A percentile compares a stretch with the other conserved stretches of the same genome.
Evolutionary conservation across 2,329 filamentous ascomycete species (phyloP).

Genomic region (Xylaria sp.): DNA sequence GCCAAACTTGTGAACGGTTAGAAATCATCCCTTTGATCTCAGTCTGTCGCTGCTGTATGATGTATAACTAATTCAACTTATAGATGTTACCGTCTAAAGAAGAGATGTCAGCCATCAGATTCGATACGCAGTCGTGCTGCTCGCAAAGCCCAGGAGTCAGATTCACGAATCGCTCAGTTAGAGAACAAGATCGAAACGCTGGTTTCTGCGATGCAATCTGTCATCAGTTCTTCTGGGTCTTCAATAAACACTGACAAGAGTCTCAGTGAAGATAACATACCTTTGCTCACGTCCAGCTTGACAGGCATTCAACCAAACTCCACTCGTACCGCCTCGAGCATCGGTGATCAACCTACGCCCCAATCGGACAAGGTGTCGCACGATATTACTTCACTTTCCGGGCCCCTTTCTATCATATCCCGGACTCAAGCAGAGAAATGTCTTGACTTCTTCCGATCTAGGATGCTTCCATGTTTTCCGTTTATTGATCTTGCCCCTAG

Average conservation of each 20-base stretch:
- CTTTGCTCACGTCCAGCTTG: slow-evolving; percentile 14
- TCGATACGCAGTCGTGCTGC: slow-evolving; percentile 48
- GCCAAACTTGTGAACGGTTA: slow-evolving; percentile 41
- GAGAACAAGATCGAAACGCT: slow-evolving; percentile 51
- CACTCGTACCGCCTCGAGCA: slow-evolving; percentile 11
- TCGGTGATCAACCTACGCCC: slow-evolving; percentile 20
- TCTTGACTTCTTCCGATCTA: slow-evolving; percentile 44
- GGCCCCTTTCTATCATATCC: not conserved
- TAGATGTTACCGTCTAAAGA: slow-evolving; percentile 52
- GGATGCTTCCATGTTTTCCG: slow-evolving; percentile 52
- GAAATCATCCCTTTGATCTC: not conserved
- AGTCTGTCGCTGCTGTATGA: not conserved
- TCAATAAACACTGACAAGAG: slow-evolving; percentile 21
- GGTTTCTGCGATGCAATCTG: slow-evolving; percentile 48
- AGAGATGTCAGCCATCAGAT: slow-evolving; percentile 51
- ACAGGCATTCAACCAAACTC: not conserved
- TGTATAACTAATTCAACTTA: slow-evolving; percentile 9
- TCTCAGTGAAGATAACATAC: slow-evolving; percentile 15
- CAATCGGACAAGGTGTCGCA: slow-evolving; percentile 37
- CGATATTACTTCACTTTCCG: not conserved
- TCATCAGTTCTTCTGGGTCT: slow-evolving; percentile 34
- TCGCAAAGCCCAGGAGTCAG: slow-evolving; percentile 44
- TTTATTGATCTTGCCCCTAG: slow-evolving; percentile 49
- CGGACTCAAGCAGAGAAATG: slow-evolving; percentile 37
- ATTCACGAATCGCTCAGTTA: slow-evolving; percentile 50